Evolutionary conservation across 257 asterid species (phyloP).

Genomic region (Primulina tabacum): DNA sequence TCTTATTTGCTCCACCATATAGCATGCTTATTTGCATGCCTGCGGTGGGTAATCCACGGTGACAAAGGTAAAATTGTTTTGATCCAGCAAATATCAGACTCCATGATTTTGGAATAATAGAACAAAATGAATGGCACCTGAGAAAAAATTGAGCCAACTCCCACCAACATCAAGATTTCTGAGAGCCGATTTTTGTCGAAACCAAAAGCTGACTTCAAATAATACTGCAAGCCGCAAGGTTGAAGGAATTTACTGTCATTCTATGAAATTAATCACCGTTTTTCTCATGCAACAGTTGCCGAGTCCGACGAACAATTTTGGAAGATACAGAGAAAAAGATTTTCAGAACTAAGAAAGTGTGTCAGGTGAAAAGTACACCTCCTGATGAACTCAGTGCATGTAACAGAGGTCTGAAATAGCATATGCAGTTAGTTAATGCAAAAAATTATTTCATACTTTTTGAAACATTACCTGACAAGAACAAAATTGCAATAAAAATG

Average conservation of each 20-base stretch:
- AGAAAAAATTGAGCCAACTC: slow-evolving; percentile 82
- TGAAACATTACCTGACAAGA: not conserved
- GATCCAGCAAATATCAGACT: not conserved
- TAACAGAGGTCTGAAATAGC: not conserved
- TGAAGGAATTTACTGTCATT: slow-evolving; percentile 4
- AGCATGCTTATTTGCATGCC: not conserved
- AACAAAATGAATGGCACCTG: slow-evolving; percentile 51
- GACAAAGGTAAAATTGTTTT: not conserved
- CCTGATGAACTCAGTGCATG: not conserved
- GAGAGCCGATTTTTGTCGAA: slow-evolving; percentile 82
- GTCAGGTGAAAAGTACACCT: not conserved
- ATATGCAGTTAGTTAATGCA: not conserved
- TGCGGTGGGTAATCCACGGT: not conserved
- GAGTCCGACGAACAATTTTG: not conserved
- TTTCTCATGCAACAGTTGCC: not conserved
- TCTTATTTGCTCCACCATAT: not conserved
- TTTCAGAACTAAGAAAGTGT: not conserved
- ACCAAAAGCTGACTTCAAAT: slow-evolving; percentile 83
- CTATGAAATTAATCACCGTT: not conserved
- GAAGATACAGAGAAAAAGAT: not conserved
- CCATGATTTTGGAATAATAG: not conserved
- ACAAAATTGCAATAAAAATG: too few relatives aligned
- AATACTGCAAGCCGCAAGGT: slow-evolving; percentile 56
- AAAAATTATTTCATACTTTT: not conserved
- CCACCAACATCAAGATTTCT: slow-evolving; percentile 83